Conservation (phyloP, 2,329 filamentous ascomycete species). For the Colletotrichum plurivorum region DNA sequence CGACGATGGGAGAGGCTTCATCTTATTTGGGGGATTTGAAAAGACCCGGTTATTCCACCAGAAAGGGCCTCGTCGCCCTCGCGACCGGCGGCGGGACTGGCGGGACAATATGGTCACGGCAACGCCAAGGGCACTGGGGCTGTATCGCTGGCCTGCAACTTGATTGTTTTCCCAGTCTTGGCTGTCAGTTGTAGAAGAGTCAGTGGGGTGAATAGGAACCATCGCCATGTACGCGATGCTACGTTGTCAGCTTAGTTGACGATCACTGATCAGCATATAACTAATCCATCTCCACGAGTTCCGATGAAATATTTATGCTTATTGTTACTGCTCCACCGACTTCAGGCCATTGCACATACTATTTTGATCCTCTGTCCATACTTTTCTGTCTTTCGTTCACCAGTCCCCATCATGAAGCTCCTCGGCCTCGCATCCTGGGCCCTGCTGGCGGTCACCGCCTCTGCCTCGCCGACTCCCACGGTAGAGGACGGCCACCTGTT, state of each 20-base stretch:
- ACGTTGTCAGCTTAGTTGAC: no score
- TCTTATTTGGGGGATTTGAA: slow-evolving; percentile 25
- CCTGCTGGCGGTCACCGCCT: slow-evolving; percentile 18
- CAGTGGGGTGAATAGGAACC: not conserved
- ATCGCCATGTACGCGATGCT: not conserved
- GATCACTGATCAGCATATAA: slow-evolving; percentile 4
- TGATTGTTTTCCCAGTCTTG: slow-evolving; percentile 4
- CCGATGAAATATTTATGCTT: not conserved
- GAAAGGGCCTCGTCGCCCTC: not conserved
- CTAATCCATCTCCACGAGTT: not conserved
- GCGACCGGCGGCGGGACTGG: not conserved
- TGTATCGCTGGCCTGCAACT: not conserved
- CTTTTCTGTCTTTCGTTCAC: not conserved
- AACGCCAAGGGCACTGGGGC: not conserved
- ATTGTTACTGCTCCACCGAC: not conserved
- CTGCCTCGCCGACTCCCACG: slow-evolving; percentile 26
- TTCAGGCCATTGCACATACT: not conserved
- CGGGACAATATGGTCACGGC: not conserved
- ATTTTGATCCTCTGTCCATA: not conserved
- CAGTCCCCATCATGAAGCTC: slow-evolving; percentile 23
- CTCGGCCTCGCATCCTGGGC: slow-evolving; percentile 15
- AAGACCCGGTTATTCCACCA: slow-evolving; percentile 4
- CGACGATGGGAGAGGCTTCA: not conserved
- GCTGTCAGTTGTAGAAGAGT: not conserved
- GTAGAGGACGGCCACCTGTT: slow-evolving; percentile 9